Evolutionary conservation across 2,329 filamentous ascomycete genomes (phyloP).

Genomic region (Nigrospora sphaerica): DNA sequence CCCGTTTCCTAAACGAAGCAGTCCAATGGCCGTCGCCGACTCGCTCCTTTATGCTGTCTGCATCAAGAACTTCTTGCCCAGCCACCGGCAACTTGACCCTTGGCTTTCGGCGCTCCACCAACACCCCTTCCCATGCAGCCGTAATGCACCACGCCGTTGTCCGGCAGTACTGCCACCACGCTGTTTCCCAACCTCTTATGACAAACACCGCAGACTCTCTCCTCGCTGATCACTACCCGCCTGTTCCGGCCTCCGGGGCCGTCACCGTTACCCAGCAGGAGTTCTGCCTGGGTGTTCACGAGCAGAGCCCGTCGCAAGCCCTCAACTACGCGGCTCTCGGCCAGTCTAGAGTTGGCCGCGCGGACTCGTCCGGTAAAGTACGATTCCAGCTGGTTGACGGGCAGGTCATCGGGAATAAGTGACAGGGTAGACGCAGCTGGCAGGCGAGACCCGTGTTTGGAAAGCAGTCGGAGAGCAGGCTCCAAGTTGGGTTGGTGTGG

Average conservation of each 20-base stretch:
- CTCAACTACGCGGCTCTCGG: slow-evolving; percentile 71
- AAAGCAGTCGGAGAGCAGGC: slow-evolving; percentile 81
- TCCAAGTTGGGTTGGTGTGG: slow-evolving; percentile 65
- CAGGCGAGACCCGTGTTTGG: slow-evolving; percentile 83
- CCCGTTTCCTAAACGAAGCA: too few species aligned
- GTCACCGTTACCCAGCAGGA: slow-evolving; percentile 64
- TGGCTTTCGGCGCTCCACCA: slow-evolving; percentile 23
- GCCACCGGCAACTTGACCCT: slow-evolving; percentile 16
- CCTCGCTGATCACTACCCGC: slow-evolving; percentile 77
- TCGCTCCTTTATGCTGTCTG: neutral
- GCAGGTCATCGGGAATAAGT: slow-evolving; percentile 74
- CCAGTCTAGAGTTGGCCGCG: slow-evolving; percentile 73
- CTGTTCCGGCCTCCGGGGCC: slow-evolving; percentile 44
- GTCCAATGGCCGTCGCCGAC: neutral
- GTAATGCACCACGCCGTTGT: slow-evolving; percentile 76
- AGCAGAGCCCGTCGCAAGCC: slow-evolving; percentile 72
- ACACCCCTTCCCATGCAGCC: slow-evolving; percentile 55
- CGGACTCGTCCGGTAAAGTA: slow-evolving; percentile 92
- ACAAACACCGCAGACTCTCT: slow-evolving; percentile 84
- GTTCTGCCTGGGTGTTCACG: slow-evolving; percentile 64
- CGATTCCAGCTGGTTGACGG: slow-evolving; percentile 71
- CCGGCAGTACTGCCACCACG: slow-evolving; percentile 83
- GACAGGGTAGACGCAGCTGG: slow-evolving; percentile 81
- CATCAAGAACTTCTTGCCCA: slow-evolving; percentile 15
- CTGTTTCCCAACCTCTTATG: slow-evolving; percentile 88